Evolutionary conservation across 345 rosid species (phyloP), one percentile per base, ranked within the genome.

Genomic region (Aethionema arabicum): DNA sequence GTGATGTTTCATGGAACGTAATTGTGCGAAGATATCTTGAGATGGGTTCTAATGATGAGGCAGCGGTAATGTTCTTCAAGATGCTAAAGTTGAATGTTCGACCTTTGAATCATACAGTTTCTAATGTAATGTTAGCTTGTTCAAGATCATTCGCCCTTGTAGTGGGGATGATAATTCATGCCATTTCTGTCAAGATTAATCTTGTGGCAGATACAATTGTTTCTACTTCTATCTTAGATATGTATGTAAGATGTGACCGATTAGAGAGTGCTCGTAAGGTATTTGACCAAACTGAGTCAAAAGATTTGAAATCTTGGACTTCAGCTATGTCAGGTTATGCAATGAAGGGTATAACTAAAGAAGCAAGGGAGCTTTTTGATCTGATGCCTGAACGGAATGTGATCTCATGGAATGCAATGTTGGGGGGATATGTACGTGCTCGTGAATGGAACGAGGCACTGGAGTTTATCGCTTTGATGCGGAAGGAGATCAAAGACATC

Each of bases 1-100:
- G 83, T 72, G 77, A 73, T 47, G 84, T 91, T 57, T 81, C 96
- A 3, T 91, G 98, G 96, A 86, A 91, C 68, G 91, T 88, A 65
- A 84, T 88, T n/a, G 75, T 88, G 27, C 74, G 98, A 63, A 67
- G 91, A 76, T 86, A 85, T 74, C 81, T 88, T 54, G 96, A 85
- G 72, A 75, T 74, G 35, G 96, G 91, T 10, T 65, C 62, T 69
- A 76, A 56, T 45, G 77, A 65, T 52, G 92, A 86, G 68, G 86
- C 90, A 0, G 70, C 88, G 32, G 41, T 30, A 16, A 72, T 91
- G 87, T 86, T 91, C 57, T 82, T 72, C 58, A 79, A 73, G 70
- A 82, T 86, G 84, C 56, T 82, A 5, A 61, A 61, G 71, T 56
- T 72, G 48, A 67, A 74, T 65, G 45, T 70, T 39, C 75, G 70